A percentile compares a stretch with the other conserved stretches of the same genome.
Evolutionary conservation across 495 filamentous ascomycete genomes (phyloP).

Genomic region (Daldinia bambusicola): DNA sequence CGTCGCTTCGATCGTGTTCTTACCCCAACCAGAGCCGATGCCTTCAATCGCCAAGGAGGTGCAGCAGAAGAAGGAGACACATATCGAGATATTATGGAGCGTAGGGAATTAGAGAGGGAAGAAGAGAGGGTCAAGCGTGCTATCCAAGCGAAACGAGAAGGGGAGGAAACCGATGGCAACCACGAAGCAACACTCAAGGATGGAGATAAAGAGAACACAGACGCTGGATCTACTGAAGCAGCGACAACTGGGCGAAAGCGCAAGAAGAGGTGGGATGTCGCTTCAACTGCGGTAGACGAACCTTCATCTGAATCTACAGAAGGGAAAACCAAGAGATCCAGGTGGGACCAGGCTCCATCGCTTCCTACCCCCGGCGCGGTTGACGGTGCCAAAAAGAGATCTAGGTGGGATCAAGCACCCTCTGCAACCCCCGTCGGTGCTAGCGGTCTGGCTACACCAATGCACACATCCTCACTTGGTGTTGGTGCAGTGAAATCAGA

Average conservation of each 20-base stretch:
- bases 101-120: conserved; percentile 90
- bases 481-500: conserved; percentile 73
- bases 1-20: conserved; percentile 87
- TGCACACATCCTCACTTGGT: conserved; percentile 76
- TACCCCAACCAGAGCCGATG: conserved; percentile 88
- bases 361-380: conserved; percentile 62
- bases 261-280: conserved; percentile 94
- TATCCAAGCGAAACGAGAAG: conserved; percentile 77
- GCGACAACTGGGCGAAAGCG: conserved; percentile 76
- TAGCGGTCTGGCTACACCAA: conserved; percentile 83
- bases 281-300: conserved; percentile 60
- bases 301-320: conserved; percentile 62
- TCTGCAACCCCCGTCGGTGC: conserved; percentile 85
- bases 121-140: conserved; percentile 86
- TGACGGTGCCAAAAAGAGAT: conserved; percentile 73
- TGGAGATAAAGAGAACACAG: conserved; percentile 75
- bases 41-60: conserved; percentile 79
- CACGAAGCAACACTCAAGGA: conserved; percentile 78
- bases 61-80: conserved; percentile 70
- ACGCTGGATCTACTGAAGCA: conserved; percentile 73
- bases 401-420: conserved; percentile 91
- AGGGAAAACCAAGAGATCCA: conserved; percentile 74
- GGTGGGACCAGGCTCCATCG: conserved; percentile 90
- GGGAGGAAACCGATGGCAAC: conserved; percentile 60
- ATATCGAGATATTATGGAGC: conserved; percentile 92